A percentile compares a stretch with the other conserved stretches of the same genome.
phyloP scores from a whole-genome alignment of 1,139 yeast species.

The Hyphopichia khmerensis region DNA sequence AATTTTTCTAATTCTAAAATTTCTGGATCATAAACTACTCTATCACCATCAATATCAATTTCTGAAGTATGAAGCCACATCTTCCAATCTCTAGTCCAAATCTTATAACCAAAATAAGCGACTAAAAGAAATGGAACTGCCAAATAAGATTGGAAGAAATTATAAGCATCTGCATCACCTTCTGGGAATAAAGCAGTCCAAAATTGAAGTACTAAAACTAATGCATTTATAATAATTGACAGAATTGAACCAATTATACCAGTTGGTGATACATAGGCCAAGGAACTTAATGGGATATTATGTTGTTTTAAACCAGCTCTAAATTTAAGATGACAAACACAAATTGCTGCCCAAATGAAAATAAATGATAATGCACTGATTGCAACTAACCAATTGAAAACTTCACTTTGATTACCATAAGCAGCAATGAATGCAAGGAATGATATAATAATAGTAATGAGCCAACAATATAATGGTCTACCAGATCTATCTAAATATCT shows the following conservation, averaged over 20 bases:
- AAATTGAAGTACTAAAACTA: constrained; percentile 33
- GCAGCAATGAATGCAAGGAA: constrained; percentile 27
- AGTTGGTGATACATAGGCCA: constrained; percentile 32
- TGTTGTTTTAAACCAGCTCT: constrained; percentile 28
- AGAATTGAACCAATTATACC: constrained; percentile 35
- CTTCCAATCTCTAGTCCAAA: constrained; percentile 21
- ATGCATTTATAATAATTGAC: constrained; percentile 26
- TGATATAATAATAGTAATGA: constrained; percentile 23
- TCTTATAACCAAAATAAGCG: constrained; percentile 23
- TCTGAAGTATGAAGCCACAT: constrained; percentile 20
- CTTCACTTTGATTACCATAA: constrained; percentile 28
- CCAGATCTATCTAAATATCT: constrained; percentile 30
- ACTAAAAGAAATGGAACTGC: constrained; percentile 23
- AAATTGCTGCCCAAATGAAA: constrained; percentile 37
- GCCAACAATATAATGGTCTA: constrained; percentile 29
- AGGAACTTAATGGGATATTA: constrained; percentile 23
- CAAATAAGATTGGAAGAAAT: constrained; percentile 26
- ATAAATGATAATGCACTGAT: constrained; percentile 42
- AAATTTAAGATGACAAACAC: constrained; percentile 31
- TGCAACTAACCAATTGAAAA: constrained; percentile 42
- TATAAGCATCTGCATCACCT: constrained; percentile 21
- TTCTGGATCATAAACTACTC: constrained; percentile 26
- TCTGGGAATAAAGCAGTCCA: constrained; percentile 27
- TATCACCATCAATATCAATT: constrained; percentile 22
- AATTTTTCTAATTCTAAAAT: constrained; percentile 22